These are phyloP conservation scores for Lagenidium giganteum DNA, from an alignment of 352 stramenopile genomes.

Conservation along the genomic window DNA sequence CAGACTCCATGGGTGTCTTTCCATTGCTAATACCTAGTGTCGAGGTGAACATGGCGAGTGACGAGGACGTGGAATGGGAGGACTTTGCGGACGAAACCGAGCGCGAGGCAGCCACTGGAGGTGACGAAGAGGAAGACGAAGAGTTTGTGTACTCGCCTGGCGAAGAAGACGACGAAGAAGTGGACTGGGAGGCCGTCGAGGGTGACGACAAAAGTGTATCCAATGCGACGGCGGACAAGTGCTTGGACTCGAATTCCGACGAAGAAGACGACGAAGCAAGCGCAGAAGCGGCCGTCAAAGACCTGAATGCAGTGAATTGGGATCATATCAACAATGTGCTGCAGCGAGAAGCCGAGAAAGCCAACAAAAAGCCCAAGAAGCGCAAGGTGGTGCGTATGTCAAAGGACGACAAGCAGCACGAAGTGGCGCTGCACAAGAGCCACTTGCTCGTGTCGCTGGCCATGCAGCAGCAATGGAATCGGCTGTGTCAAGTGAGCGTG, in stretches of 20 bases:
- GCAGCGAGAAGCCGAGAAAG: slow-evolving; percentile 23
- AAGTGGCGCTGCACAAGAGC: slow-evolving; percentile 57
- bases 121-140: slow-evolving; percentile 29
- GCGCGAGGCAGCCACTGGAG: no score
- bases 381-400: slow-evolving; percentile 47
- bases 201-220: neutral
- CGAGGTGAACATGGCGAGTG: no score
- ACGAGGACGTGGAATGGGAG: neutral
- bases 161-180: slow-evolving; percentile 37
- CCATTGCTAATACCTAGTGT: no score
- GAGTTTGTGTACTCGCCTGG: slow-evolving; percentile 49
- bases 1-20: no score
- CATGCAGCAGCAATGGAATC: slow-evolving; percentile 38
- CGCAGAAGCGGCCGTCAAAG: slow-evolving; percentile 7
- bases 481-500: slow-evolving; percentile 31
- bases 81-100: neutral
- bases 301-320: slow-evolving; percentile 60
- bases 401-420: slow-evolving; percentile 54
- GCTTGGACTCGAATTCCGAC: slow-evolving; percentile 8
- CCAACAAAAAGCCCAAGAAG: slow-evolving; percentile 1
- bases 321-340: slow-evolving; percentile 59
- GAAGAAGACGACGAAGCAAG: slow-evolving; percentile 4
- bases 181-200: slow-evolving; percentile 63
- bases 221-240: slow-evolving; percentile 5
- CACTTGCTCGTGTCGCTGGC: slow-evolving; percentile 65